phyloP scores from a whole-genome alignment of 805 yeast species.

The Babjeviella inositovora region DNA sequence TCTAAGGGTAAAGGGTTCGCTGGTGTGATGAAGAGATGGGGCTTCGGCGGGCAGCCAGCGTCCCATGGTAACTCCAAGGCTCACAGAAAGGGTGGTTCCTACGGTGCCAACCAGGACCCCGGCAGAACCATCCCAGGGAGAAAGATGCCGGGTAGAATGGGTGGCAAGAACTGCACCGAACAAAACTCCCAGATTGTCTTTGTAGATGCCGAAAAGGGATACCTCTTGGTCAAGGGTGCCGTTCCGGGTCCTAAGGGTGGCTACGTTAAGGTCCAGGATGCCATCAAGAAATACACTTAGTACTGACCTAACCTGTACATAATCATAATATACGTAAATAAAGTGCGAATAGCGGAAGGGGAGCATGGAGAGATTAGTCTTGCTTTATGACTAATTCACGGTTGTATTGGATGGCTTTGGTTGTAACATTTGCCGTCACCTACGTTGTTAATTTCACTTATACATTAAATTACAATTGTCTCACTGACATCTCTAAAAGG shows the following conservation, averaged over 20 bases:
- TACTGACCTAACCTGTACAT: neutral
- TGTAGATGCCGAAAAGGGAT: slow-evolving; percentile 69
- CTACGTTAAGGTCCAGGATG: slow-evolving; percentile 63
- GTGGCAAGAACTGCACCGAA: slow-evolving; percentile 56
- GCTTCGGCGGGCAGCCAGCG: slow-evolving; percentile 78
- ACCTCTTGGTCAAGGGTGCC: slow-evolving; percentile 73
- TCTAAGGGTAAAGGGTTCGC: slow-evolving; percentile 94
- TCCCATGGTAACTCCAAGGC: slow-evolving; percentile 91
- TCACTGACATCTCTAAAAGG: too few relatives aligned
- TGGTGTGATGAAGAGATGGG: slow-evolving; percentile 96
- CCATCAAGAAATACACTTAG: slow-evolving; percentile 27
- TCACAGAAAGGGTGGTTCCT: slow-evolving; percentile 95
- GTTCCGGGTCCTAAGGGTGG: slow-evolving; percentile 82
- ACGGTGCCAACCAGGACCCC: slow-evolving; percentile 90
- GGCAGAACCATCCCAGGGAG: slow-evolving; percentile 94
- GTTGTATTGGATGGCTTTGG: slow-evolving; percentile 1
- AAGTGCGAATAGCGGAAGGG: neutral
- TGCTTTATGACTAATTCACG: neutral
- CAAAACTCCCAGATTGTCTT: slow-evolving; percentile 66
- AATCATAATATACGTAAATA: neutral
- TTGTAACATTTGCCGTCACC: slow-evolving; percentile 1
- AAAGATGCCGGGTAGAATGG: slow-evolving; percentile 98
- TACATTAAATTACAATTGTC: neutral
- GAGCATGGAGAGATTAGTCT: neutral
- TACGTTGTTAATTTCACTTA: neutral